Evolutionary conservation across 805 yeast genomes (phyloP), one percentile per base, ranked within the genome.

Genomic region (Wickerhamia fluorescens): DNA sequence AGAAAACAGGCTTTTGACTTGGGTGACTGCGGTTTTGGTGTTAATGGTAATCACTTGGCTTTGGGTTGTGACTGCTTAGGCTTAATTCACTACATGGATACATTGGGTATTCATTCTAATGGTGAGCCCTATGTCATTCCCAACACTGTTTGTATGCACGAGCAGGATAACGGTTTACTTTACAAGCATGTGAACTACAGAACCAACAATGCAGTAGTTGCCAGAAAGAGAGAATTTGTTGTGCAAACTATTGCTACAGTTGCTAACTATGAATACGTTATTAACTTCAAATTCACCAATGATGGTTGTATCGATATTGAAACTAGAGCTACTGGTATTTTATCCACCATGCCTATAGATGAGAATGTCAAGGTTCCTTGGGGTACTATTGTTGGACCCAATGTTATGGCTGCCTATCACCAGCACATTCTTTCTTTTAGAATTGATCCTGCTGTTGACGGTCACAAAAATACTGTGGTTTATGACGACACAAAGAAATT

Each of bases 41-140:
- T 65, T 40, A 71, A 66, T 37, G 87, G 82, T 40, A 79, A 82
- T 61, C 68, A 71, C 28, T 66, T 82, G 47, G 65, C 58, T 27
- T 66, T 81, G 38, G 92, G 92, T 31, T 82, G 92, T 58, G 88
- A 81, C 61, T 82, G 92, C 68, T 66, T 81, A 27, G 92, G 92
- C 44, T 74, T 75, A 36, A 80, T 82, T 54, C 73, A 78, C 53
- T 82, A 82, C 63, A 52, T 81, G 47, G 85, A 81, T 48, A 73
- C 76, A 36, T 53, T 65, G 36, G 70, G 75, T 42, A 61, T 70
- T 36, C 66, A 71, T 45, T 62, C 70, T 30, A 61, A 64, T 25
- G 89, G 88, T 58, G 72, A 69, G 35, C 78, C 84, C 34, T 61
- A 59, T 29, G 58, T 75, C 31, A 60, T 78, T 37, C 78, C 82